Evolutionary conservation across 169 alveolate genomes (phyloP).

Genomic region (Cryptosporidium felis): DNA sequence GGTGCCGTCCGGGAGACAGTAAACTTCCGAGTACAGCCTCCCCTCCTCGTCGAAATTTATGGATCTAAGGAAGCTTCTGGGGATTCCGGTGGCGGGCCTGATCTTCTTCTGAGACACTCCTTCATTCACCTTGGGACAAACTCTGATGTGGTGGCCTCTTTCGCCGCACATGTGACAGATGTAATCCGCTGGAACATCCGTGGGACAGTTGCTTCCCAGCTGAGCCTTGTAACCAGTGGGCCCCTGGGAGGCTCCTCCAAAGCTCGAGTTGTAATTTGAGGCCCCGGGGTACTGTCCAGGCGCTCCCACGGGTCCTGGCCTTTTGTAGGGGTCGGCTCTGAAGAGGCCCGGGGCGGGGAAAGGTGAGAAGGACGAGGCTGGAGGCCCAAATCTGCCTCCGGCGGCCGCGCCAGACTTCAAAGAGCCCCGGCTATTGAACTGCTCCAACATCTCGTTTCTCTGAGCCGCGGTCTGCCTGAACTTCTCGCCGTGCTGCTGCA

Average conservation of each 20-base stretch:
- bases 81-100: constrained; percentile 87
- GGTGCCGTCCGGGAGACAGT: constrained; percentile 82
- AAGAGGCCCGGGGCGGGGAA: neutral
- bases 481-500: constrained; percentile 70
- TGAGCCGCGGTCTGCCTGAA: constrained; percentile 67
- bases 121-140: constrained; percentile 80
- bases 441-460: constrained; percentile 63
- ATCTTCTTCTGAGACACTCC: constrained; percentile 81
- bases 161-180: constrained; percentile 89
- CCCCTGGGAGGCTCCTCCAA: neutral
- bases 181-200: constrained; percentile 73
- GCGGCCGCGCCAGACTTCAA: neutral
- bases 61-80: constrained; percentile 81
- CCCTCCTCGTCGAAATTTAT: constrained; percentile 79
- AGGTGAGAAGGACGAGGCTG: too few relatives aligned
- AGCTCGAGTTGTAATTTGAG: neutral
- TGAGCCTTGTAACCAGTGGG: neutral
- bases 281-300: neutral
- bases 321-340: constrained; percentile 55
- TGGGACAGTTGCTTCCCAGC: neutral
- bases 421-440: constrained; percentile 15
- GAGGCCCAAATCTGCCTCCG: neutral
- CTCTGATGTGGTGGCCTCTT: constrained; percentile 84
- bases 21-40: constrained; percentile 75
- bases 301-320: neutral